phyloP scores from a whole-genome alignment of 1,284 basidiomycete genomes.

The Cutaneotrichosporon sp. region DNA sequence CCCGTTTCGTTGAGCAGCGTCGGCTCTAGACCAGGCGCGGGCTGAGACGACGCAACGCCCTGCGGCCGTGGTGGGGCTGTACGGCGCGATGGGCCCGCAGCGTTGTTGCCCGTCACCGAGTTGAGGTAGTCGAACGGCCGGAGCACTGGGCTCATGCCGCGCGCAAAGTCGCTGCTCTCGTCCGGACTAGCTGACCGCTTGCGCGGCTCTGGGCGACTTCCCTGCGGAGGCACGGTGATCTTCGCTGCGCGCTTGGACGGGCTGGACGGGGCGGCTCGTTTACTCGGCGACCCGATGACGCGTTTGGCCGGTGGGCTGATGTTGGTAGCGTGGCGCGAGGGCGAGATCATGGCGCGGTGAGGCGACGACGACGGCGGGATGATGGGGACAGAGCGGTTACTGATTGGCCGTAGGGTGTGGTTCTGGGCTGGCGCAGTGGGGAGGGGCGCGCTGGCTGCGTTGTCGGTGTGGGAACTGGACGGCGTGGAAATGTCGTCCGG shows the following conservation, averaged over 20 bases:
- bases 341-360: background rate
- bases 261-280: background rate
- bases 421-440: background rate
- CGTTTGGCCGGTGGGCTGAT: background rate
- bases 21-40: background rate
- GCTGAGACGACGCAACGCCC: too few species aligned
- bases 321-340: background rate
- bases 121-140: too few species aligned
- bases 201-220: background rate
- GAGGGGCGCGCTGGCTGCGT: background rate
- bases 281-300: background rate
- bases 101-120: too few species aligned
- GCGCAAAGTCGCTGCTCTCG: constrained; percentile 5
- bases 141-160: background rate
- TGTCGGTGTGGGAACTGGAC: background rate
- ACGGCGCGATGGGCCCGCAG: too few species aligned
- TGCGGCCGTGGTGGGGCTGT: too few species aligned
- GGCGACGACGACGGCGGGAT: background rate
- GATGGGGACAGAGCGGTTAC: background rate
- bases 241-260: background rate
- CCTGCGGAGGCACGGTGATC: background rate
- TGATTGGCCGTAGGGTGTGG: background rate
- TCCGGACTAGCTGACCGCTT: background rate
- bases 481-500: background rate
- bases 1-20: background rate